Evolutionary conservation across 176 grass and related monocot species (phyloP).

Genomic region (Pharus latifolius): DNA sequence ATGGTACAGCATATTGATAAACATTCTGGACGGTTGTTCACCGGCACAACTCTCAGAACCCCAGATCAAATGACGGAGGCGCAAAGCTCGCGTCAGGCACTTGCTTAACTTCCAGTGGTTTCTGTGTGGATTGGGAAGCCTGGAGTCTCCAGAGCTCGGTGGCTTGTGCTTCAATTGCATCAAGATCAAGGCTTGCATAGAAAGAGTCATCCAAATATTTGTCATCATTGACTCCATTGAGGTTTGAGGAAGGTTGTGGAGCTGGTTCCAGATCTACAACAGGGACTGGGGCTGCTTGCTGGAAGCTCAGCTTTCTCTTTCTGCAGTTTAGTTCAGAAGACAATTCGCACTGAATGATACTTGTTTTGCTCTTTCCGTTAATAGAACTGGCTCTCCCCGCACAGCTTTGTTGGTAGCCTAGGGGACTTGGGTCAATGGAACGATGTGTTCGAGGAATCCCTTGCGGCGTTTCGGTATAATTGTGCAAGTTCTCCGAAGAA

Average conservation of each 20-base stretch:
- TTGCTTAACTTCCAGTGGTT: conserved; percentile 15
- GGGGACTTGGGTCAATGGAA: conserved; percentile 29
- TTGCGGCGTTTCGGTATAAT: conserved; percentile 33
- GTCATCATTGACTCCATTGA: conserved; percentile 5
- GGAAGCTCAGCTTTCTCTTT: conserved; percentile 90
- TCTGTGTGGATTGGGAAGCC: conserved; percentile 14
- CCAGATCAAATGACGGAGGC: conserved; percentile 47
- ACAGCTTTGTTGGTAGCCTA: conserved; percentile 13
- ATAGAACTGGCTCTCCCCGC: conserved; percentile 4
- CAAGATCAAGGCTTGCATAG: conserved; percentile 69
- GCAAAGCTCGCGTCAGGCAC: conserved; percentile 19
- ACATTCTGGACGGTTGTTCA: conserved; percentile 1
- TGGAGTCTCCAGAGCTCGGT: conserved; percentile 36
- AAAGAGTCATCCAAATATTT: conserved; percentile 54
- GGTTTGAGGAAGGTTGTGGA: background rate
- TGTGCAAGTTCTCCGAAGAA: conserved; percentile 28
- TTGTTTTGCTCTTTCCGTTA: conserved; percentile 19
- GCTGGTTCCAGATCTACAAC: conserved; percentile 25
- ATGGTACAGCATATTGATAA: background rate
- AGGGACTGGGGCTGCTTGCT: conserved; percentile 25
- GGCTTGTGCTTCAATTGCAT: conserved; percentile 76
- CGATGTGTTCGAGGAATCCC: conserved; percentile 13
- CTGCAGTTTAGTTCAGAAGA: conserved; percentile 54
- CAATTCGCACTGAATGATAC: conserved; percentile 27
- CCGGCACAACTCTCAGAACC: conserved; percentile 14